Evolutionary conservation across 805 yeast species (phyloP).

Genomic region (Candida taoyuanica): DNA sequence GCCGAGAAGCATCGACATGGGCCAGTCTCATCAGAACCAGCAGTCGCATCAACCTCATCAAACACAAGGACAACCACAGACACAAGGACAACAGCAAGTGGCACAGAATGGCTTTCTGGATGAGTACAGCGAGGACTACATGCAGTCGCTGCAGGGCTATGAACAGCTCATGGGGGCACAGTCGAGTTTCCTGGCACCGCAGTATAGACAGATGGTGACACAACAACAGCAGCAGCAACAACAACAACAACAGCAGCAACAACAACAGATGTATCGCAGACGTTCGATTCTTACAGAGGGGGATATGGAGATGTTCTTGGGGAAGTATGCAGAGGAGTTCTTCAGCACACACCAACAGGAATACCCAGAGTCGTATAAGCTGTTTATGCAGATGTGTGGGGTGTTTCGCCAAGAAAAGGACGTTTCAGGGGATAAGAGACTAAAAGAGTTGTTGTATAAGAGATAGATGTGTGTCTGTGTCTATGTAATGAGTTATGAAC

Average conservation of each 20-base stretch:
- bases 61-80: neutral
- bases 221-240: constrained; percentile 5
- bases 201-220: neutral
- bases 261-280: neutral
- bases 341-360: constrained; percentile 6
- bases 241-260: constrained; percentile 5
- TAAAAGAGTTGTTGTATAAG: constrained; percentile 14
- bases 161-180: constrained; percentile 9
- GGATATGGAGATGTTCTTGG: constrained; percentile 13
- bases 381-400: constrained; percentile 5
- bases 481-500: neutral
- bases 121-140: constrained; percentile 10
- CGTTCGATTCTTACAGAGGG: constrained; percentile 6
- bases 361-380: constrained; percentile 11
- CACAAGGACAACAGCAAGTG: neutral
- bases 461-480: neutral
- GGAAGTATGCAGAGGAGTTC: constrained; percentile 13
- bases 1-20: neutral
- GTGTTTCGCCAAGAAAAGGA: constrained; percentile 10
- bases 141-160: constrained; percentile 11
- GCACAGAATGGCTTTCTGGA: constrained; percentile 1
- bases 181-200: constrained; percentile 3
- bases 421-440: constrained; percentile 5
- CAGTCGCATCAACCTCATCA: neutral
- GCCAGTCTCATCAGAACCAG: neutral